Evolutionary conservation across 1,139 yeast species (phyloP), one percentile per base, ranked within the genome.

Genomic region (Geotrichum aggregatum): DNA sequence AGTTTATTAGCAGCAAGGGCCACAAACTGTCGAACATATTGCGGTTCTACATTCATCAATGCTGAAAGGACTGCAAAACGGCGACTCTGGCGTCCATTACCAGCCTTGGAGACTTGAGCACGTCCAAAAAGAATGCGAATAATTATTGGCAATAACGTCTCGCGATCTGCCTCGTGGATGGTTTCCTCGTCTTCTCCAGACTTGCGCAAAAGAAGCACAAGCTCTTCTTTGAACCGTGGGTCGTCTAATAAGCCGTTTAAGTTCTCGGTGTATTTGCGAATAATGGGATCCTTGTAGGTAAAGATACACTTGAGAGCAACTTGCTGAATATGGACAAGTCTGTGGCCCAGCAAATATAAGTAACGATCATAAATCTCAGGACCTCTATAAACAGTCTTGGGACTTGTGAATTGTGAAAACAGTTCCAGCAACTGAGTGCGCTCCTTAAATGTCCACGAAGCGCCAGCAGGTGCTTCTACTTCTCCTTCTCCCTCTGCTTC

Each of bases 71-170:
- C 88, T 1, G 97, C 92, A 63, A 77, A 77, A 60, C 88, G 85
- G 60, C 87, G 78, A 22, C 91, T 83, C 56, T 79, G 77, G 62
- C 86, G 86, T 56, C 88, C 88, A 66, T 84, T 60, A 30, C 67
- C 63, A 2, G 61, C 49, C 44, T 62, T 60, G 16, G 67, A 52
- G n/a, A 61, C 58, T 49, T 87, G 95, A 8, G 89, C 88, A 58
- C 95, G 76, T 4, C 98, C 98, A 68, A 84, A 92, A 34, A 94
- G 71, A 26, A 94, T 84, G 58, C 97, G 74, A 46, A 91, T 69
- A 3, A 89, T 77, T 44, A 87, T 66, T 1, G 95, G 94, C 78
- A 89, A 78, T 4, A 92, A 74, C 0, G 59, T 67, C 1, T 67
- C 71, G 19, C 77, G 72, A 64, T 91, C 97, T 6, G 73, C 74